Evolutionary conservation across 495 filamentous ascomycete genomes (phyloP).

Genomic region (Tetracladium setigerum): DNA sequence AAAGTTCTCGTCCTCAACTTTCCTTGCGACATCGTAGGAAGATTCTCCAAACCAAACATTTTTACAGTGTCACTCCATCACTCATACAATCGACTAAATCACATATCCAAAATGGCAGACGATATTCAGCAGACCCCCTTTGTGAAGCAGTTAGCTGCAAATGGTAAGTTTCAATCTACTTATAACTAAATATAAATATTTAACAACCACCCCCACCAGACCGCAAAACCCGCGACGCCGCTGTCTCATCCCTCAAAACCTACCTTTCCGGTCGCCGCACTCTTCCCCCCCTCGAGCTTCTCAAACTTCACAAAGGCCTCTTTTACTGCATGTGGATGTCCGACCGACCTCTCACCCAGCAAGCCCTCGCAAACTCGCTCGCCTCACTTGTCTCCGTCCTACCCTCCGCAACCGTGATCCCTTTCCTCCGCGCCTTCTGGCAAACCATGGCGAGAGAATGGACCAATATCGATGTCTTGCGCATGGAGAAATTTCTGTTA

Average conservation of each 20-base stretch:
- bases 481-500: conserved; percentile 89
- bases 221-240: conserved; percentile 71
- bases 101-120: background rate
- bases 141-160: conserved; percentile 68
- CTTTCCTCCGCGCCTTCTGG: conserved; percentile 79
- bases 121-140: conserved; percentile 58
- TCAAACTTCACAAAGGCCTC: conserved; percentile 95
- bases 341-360: conserved; percentile 80
- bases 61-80: conserved; percentile 1
- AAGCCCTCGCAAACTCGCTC: conserved; percentile 71
- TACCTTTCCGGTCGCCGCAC: conserved; percentile 64
- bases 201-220: conserved; percentile 40
- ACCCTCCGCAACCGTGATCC: conserved; percentile 50
- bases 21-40: background rate
- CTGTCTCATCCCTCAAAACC: conserved; percentile 67
- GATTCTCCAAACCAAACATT: background rate
- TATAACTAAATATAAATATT: background rate
- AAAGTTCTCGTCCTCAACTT: background rate
- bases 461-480: conserved; percentile 71
- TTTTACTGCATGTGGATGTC: conserved; percentile 97
- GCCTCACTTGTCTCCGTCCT: conserved; percentile 63
- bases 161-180: conserved; percentile 42
- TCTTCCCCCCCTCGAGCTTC: conserved; percentile 65
- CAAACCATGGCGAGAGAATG: conserved; percentile 78
- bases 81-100: conserved; percentile 3